Conservation (phyloP, 306 rosid species). For the Crotalaria pallida region DNA sequence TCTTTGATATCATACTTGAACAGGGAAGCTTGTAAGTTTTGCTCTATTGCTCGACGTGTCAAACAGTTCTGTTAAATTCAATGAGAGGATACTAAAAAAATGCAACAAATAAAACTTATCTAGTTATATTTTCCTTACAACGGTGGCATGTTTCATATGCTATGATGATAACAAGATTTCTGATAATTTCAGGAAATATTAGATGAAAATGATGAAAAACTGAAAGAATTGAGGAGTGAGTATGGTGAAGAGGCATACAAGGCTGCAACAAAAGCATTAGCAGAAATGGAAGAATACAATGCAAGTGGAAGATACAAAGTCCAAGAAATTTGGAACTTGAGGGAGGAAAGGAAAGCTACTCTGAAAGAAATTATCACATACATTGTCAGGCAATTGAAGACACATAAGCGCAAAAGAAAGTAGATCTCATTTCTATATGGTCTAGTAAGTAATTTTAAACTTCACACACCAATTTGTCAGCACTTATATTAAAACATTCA, state of each 20-base stretch:
- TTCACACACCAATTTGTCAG: neutral
- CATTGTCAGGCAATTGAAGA: constrained; percentile 23
- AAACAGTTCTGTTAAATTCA: neutral
- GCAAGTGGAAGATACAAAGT: constrained; percentile 55
- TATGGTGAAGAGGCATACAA: constrained; percentile 37
- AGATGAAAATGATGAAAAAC: constrained; percentile 43
- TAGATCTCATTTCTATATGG: neutral
- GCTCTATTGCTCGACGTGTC: neutral
- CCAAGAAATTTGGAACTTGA: constrained; percentile 53
- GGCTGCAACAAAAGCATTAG: constrained; percentile 45
- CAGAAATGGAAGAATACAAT: constrained; percentile 57
- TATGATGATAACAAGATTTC: neutral
- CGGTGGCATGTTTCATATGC: neutral
- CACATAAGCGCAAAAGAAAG: constrained; percentile 28
- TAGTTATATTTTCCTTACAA: neutral
- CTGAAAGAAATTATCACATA: constrained; percentile 34
- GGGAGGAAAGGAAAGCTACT: constrained; percentile 37
- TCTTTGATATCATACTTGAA: neutral
- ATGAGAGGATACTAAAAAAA: neutral
- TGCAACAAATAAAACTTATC: neutral
- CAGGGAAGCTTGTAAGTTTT: neutral
- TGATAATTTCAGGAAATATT: constrained; percentile 31
- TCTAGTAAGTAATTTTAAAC: neutral
- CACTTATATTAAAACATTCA: neutral
- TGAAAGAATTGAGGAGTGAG: constrained; percentile 36